A percentile compares a stretch with the other conserved stretches of the same genome.
phyloP scores from a whole-genome alignment of 1,284 basidiomycete genomes.

The Macrocystidia cucumis region DNA sequence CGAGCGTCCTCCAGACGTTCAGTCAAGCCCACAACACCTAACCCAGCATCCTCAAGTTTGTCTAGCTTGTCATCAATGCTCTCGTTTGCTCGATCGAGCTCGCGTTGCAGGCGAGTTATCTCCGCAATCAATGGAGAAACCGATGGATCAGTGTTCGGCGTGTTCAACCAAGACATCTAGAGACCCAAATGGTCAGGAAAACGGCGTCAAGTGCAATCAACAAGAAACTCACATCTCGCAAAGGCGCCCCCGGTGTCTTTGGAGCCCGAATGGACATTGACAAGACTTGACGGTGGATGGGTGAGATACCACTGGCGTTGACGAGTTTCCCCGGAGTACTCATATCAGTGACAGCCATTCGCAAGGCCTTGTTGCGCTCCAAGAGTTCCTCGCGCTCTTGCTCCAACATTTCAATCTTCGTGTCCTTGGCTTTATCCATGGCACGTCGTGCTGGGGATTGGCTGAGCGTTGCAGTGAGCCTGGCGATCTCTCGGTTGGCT shows the following conservation, averaged over 20 bases:
- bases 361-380: constrained; percentile 56
- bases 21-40: constrained; percentile 61
- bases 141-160: constrained; percentile 43
- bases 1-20: constrained; percentile 67
- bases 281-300: constrained; percentile 63
- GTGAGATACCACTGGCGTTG: constrained; percentile 55
- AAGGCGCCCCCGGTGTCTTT: constrained; percentile 68
- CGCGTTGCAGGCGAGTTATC: constrained; percentile 57
- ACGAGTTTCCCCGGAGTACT: constrained; percentile 47
- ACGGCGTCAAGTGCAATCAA: neutral
- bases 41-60: constrained; percentile 70
- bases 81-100: constrained; percentile 72
- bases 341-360: constrained; percentile 37
- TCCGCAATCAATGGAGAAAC: constrained; percentile 53
- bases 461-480: constrained; percentile 57
- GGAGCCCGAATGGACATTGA: constrained; percentile 60
- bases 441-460: constrained; percentile 73
- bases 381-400: constrained; percentile 67
- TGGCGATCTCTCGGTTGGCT: constrained; percentile 75
- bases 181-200: constrained; percentile 6
- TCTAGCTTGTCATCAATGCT: constrained; percentile 82
- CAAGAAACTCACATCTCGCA: constrained; percentile 58
- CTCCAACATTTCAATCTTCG: constrained; percentile 67
- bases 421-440: constrained; percentile 65
- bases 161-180: constrained; percentile 69